Evolutionary conservation across 139 green algal species (phyloP), one percentile per base, ranked within the genome.

Genomic region (Picochlorum sp.): DNA sequence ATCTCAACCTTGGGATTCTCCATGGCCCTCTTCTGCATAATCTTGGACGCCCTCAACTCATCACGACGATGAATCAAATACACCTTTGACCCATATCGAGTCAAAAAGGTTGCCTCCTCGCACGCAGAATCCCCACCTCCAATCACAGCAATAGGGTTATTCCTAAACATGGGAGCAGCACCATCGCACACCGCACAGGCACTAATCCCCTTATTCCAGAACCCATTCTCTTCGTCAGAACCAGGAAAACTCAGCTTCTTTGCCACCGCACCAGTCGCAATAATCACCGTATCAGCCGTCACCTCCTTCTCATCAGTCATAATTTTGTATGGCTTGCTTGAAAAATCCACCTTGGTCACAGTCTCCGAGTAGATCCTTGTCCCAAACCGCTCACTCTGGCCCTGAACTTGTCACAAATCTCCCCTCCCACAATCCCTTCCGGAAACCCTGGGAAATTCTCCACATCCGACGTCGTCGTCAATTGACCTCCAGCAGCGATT

Each of bases 111-210:
- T 3, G 85, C 83, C 71, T 94, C 86, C 79, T 94, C 86, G 73
- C 88, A 87, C 30, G 86, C 86, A 37, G 69, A 81, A 71, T 94
- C 86, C 10, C 86, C 86, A 15, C 85, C 86, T 55, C 86, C 86
- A 56, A 94, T 83, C 38, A 94, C 86, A 5, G 80, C 86, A 28
- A 92, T 80, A 21, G 85, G 82, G 58, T 83, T 76, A 61, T 86
- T 83, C 52, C 88, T 80, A 77, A 96, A 96, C 68, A 96, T 94
- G 50, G 89, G 89, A 3, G 83, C 81, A 4, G 89, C 88, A 7
- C 92, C 93, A 71, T 99, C 93, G 69, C 93, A 98, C 75, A 98
- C 97, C 23, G 93, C 93, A 62, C 93, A 98, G 6, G 93, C 93
- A 23, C 70, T 87, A 72, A 98, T 98, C 65, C 93, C 93, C 57